Base-by-base conservation (phyloP, 1,284 basidiomycete genomes). In the Trichosporon sp. region DNA sequence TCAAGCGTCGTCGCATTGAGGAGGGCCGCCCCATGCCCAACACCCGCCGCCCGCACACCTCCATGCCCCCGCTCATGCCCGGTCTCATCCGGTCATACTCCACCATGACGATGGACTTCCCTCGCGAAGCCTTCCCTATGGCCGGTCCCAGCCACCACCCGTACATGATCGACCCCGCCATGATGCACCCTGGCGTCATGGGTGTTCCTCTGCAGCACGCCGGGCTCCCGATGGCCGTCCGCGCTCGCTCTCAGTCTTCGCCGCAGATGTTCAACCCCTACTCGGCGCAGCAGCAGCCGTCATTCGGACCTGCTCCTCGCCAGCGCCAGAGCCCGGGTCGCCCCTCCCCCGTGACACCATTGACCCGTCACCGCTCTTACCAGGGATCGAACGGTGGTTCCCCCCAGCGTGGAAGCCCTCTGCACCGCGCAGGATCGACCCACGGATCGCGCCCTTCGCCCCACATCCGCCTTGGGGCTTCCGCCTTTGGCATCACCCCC, bases 1-100 rank as follows among this genome's bases (percentile, higher is more conserved):
- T 73, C 68, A 73, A 73, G 72, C 70, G 70, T 27, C 72, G 72
- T 13, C 70, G 72, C 29, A 27, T 71, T 42, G 70, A 73, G 62
- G 70, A 73, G 65, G 70, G 72, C 27, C 72, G 72, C n/a, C 65
- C 70, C 23, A 67, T 73, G 68, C 72, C 72, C 13, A 68, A 51
- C 31, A 42, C 68, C 8, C 71, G 71, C 29, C 71, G 71, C 35
- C 65, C 60, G 6, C 32, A 66, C 13, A 21, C 69, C n/a, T 60
- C 70, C 18, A 62, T 62, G 58, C 58, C 65, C 12, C 42, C 58
- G 13, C 27, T 62, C 23, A 65, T 66, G 38, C 62, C 68, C 12
- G 67, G 71, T 42, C 67, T 72, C 18, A 60, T 68, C 29, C 71
- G 71, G 38, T 65, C 71, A 1, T 70, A 72, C 71, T 68, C 71